Percentiles rank a stretch among this genome's conserved stretches.
These are phyloP conservation scores for Nyssa sinensis DNA, from an alignment of 148 eudicot species.

Conservation along the genomic window DNA sequence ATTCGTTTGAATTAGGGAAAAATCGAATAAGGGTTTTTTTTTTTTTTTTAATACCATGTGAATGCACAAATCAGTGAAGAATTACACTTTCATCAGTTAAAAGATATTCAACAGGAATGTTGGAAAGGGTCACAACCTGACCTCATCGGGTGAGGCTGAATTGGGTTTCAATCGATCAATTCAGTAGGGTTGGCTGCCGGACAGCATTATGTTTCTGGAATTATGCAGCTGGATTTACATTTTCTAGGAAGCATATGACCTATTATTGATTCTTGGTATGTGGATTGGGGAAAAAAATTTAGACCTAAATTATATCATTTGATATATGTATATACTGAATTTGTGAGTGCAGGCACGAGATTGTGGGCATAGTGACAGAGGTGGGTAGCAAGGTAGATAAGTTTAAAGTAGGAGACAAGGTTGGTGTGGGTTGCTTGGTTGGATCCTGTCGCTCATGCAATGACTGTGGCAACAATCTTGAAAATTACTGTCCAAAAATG, in stretches of 20 bases:
- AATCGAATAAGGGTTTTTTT: too few relatives aligned
- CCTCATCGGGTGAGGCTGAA: neutral
- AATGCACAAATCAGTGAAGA: neutral
- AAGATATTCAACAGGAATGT: slow-evolving; percentile 2
- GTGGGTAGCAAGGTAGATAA: neutral
- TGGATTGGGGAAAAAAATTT: too few relatives aligned
- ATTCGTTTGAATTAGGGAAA: too few relatives aligned
- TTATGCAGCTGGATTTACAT: too few relatives aligned
- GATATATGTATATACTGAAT: neutral
- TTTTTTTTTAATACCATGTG: too few relatives aligned
- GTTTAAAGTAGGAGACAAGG: neutral
- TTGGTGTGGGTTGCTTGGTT: neutral
- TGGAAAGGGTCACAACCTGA: slow-evolving; percentile 14
- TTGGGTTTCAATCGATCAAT: neutral
- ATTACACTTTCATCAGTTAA: too few relatives aligned
- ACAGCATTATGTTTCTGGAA: neutral
- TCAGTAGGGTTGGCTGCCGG: neutral
- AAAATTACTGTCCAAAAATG: neutral
- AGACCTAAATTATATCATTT: too few relatives aligned
- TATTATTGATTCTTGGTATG: neutral
- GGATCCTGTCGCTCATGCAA: neutral
- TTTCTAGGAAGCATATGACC: neutral
- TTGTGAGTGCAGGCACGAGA: neutral
- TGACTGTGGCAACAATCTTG: neutral
- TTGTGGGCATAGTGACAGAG: slow-evolving; percentile 1